phyloP scores from a whole-genome alignment of 805 yeast genomes.

The Candida rishiriensis region DNA sequence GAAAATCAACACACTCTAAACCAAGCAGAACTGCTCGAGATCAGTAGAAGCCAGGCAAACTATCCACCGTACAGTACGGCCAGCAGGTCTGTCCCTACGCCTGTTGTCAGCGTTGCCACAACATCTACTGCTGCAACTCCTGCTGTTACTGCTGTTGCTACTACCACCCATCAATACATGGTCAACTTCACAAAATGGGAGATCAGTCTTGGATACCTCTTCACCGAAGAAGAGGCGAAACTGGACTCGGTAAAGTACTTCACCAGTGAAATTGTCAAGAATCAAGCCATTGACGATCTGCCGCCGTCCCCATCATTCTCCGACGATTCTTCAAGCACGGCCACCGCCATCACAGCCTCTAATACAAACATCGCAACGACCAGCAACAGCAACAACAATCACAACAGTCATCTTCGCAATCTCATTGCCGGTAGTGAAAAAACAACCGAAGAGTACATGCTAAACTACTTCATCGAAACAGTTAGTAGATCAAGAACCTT shows the following conservation, averaged over 20 bases:
- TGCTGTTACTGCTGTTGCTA: not conserved
- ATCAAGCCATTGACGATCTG: not conserved
- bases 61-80: too few relatives aligned
- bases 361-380: too few relatives aligned
- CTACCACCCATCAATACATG: not conserved
- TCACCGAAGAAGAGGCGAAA: not conserved
- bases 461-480: conserved; percentile 16
- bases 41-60: not conserved
- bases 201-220: conserved; percentile 4
- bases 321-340: not conserved
- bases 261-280: too few relatives aligned
- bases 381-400: too few relatives aligned
- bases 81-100: too few relatives aligned
- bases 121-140: not conserved
- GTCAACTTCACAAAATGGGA: conserved; percentile 8
- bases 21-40: not conserved
- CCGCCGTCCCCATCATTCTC: conserved; percentile 4
- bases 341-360: too few relatives aligned
- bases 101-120: not conserved
- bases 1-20: conserved; percentile 7
- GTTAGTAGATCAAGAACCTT: conserved; percentile 19
- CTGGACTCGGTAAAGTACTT: not conserved
- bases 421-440: too few relatives aligned
- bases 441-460: conserved; percentile 7
- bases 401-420: too few relatives aligned